These are phyloP conservation scores for Alternaria ventricosa DNA, from an alignment of 2,329 filamentous ascomycete species.

Conservation along the genomic window DNA sequence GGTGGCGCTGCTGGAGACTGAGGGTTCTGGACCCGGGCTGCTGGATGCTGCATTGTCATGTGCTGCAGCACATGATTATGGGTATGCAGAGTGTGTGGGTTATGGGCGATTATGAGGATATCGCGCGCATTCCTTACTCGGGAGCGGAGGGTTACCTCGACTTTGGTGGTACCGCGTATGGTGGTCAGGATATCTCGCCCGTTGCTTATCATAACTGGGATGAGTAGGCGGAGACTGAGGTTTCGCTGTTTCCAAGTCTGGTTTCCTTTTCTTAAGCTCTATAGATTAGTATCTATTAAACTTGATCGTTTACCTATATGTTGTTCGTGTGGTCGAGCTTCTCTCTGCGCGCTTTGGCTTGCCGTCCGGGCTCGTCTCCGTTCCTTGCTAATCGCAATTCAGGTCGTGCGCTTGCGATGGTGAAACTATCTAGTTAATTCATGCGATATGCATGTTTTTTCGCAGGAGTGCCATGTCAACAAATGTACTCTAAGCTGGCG, in stretches of 20 bases:
- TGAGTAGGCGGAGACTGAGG: not conserved
- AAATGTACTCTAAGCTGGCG: not conserved
- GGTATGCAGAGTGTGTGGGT: slow-evolving; percentile 57
- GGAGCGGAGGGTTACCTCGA: slow-evolving; percentile 53
- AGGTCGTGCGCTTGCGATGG: not conserved
- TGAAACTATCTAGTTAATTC: not conserved
- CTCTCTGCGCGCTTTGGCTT: not conserved
- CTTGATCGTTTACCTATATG: not conserved
- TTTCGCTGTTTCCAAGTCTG: not conserved
- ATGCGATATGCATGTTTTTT: not conserved
- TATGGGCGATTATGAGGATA: slow-evolving; percentile 53
- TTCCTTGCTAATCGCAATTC: not conserved
- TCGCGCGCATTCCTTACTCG: slow-evolving; percentile 41
- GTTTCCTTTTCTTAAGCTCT: not conserved
- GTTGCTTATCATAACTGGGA: slow-evolving; percentile 20
- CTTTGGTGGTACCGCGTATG: slow-evolving; percentile 55
- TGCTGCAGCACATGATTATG: slow-evolving; percentile 65
- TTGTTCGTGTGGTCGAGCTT: not conserved
- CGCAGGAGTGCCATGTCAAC: not conserved
- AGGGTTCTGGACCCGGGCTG: slow-evolving; percentile 60
- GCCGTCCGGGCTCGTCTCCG: not conserved
- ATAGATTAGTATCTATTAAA: not conserved
- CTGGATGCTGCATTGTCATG: slow-evolving; percentile 70
- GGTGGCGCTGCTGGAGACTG: slow-evolving; percentile 69
- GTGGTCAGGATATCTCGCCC: slow-evolving; percentile 22